phyloP scores from a whole-genome alignment of 1,139 yeast species.

The Blastobotrys arbuscula region DNA sequence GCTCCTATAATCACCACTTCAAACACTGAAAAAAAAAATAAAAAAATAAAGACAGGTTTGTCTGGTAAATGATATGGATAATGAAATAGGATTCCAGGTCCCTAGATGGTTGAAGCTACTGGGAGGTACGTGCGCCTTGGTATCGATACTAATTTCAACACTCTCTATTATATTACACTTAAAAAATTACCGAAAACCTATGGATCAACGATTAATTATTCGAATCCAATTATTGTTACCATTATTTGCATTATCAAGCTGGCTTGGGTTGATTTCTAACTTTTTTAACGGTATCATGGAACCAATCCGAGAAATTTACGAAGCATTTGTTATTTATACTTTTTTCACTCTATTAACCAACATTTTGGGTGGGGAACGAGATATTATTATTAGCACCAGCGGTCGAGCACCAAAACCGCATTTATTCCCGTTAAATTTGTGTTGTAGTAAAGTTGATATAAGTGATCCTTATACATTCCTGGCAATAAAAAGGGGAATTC shows the following conservation, averaged over 20 bases:
- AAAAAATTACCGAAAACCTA: slow-evolving; percentile 77
- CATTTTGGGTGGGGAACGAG: slow-evolving; percentile 87
- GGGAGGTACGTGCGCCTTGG: slow-evolving; percentile 24
- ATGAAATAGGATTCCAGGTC: slow-evolving; percentile 5
- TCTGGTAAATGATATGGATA: slow-evolving; percentile 1
- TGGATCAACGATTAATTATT: slow-evolving; percentile 78
- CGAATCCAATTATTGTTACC: slow-evolving; percentile 66
- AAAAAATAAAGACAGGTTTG: no score
- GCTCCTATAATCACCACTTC: neutral
- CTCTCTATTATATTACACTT: slow-evolving; percentile 49
- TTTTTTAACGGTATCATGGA: slow-evolving; percentile 50
- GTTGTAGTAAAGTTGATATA: slow-evolving; percentile 63
- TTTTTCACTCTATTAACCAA: slow-evolving; percentile 78
- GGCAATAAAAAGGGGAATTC: slow-evolving; percentile 71
- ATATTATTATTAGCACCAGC: slow-evolving; percentile 65
- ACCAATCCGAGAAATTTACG: slow-evolving; percentile 84
- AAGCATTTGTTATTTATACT: slow-evolving; percentile 92
- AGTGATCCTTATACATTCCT: slow-evolving; percentile 81
- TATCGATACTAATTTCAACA: slow-evolving; percentile 40
- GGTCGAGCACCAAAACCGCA: slow-evolving; percentile 72
- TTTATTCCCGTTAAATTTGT: slow-evolving; percentile 50
- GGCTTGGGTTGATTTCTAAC: slow-evolving; percentile 50
- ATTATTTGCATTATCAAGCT: slow-evolving; percentile 48
- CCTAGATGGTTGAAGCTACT: slow-evolving; percentile 10
- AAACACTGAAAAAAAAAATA: neutral